Evolutionary conservation across 768 basidiomycete species (phyloP), one percentile per base, ranked within the genome.

Genomic region (Suillus placidus): DNA sequence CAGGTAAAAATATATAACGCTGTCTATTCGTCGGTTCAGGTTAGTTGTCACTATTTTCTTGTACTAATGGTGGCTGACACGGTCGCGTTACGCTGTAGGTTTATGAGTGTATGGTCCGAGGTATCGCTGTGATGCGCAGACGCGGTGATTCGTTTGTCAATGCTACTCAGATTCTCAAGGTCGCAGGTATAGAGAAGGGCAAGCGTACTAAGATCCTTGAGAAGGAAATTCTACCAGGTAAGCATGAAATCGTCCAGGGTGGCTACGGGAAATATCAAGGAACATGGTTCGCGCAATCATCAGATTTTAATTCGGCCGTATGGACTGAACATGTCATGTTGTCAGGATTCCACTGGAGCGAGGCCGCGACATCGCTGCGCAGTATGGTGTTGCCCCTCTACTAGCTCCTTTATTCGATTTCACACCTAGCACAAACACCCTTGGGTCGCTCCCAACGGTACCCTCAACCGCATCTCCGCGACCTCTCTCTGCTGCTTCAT

Each of bases 181-280:
- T 99, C 45, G 96, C 97, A 7, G 97, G 97, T 49, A 92, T 99
- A 67, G 95, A 97, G 81, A 99, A 99, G 79, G 95, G 95, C 1
- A 87, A 91, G 52, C 86, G 97, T 47, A 98, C 97, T 18, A 98
- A 98, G 85, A 97, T 99, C 62, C 82, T 94, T 16, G 93, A 99
- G 84, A 97, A 96, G 78, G 97, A 99, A 80, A 94, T 99, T 68
- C 85, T 96, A 51, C 92, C 92, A 64, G 95, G 95, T 56, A 91
- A 92, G 78, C 94, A 97, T 78, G 97, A 99, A 78, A 99, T 99
- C 76, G 94, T 99, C 6, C 97, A 99, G 77, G 97, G 97, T 45
- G 97, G 97, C 37, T 99, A 99, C 75, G 97, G 97, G 32, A 97
- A 98, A 81, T 99, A 98, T 76, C 97, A 99, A 77, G 97, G 97